A percentile compares a stretch with the other conserved stretches of the same genome.
phyloP scores from a whole-genome alignment of 2,329 filamentous ascomycete genomes.

The Xylaria sp. region DNA sequence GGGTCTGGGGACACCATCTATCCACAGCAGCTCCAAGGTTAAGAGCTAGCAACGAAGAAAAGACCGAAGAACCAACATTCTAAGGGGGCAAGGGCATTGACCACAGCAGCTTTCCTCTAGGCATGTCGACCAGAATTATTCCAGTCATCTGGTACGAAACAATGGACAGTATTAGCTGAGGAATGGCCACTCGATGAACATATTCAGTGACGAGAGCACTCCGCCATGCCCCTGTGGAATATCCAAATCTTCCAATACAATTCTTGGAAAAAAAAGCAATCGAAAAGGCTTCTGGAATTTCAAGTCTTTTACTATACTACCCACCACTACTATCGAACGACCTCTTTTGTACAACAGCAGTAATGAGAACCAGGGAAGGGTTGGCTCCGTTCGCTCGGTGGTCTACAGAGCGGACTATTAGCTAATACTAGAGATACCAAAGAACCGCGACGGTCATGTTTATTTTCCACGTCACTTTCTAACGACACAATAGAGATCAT shows the following conservation, averaged over 20 bases:
- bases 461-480: conserved; percentile 27
- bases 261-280: conserved; percentile 14
- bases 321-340: conserved; percentile 19
- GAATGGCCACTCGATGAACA: conserved; percentile 4
- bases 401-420: conserved; percentile 22
- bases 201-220: conserved; percentile 10
- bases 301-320: conserved; percentile 18
- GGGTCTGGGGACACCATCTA: conserved; percentile 52
- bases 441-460: conserved; percentile 31
- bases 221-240: conserved; percentile 11
- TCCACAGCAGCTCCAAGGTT: conserved; percentile 44
- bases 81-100: conserved; percentile 12
- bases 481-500: conserved; percentile 34
- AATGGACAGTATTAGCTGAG: conserved; percentile 3
- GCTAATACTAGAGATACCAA: conserved; percentile 34
- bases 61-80: conserved; percentile 9
- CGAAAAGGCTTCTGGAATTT: conserved; percentile 24
- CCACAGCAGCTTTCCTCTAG: conserved; percentile 4
- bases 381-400: conserved; percentile 19
- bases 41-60: conserved; percentile 24
- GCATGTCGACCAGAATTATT: conserved; percentile 2
- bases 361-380: conserved; percentile 25
- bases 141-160: conserved; percentile 4
- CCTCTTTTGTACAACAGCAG: conserved; percentile 33
- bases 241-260: conserved; percentile 15